Evolutionary conservation across 768 basidiomycete species (phyloP), one percentile per base, ranked within the genome.

Genomic region (Suillus spraguei): DNA sequence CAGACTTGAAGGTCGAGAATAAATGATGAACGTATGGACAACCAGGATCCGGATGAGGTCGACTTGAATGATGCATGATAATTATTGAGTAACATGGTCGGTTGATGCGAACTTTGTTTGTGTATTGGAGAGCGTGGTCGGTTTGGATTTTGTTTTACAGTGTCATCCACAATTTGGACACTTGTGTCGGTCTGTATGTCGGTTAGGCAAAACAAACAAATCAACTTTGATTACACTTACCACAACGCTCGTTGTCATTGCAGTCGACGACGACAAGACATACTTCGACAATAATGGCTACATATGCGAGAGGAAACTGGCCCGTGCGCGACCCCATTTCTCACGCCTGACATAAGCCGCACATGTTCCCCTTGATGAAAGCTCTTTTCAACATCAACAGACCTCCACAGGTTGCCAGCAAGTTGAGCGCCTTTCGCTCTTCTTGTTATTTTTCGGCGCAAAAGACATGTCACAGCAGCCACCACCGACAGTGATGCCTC

Each of bases 141-240:
- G 76, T 75, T 75, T 75, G 74, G 74, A 77, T 80, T 80, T 86
- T 90, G 88, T 89, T 87, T 88, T 88, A 86, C 81, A 80, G 78
- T 87, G 87, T 88, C 86, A 82, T 88, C 79, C 75, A 83, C 77
- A 80, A 85, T 90, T 89, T 90, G 88, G 83, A 83, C 83, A 78
- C 74, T 85, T 67, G 70, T 62, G 84, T 85, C 81, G 80, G 79
- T 77, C 80, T 79, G 79, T 85, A 84, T 84, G 87, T 85, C 81
- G 81, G 80, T 75, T 78, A 81, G 82, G 78, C 76, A 83, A 80
- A 85, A 84, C 79, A 77, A 79, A 75, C 70, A 73, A 75, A 70
- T 71, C 71, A 70, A 72, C 72, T 68, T 68, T 75, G 63, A 69
- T 66, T 68, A 74, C 22, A 41, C 70, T 65, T 72, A 64, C 68